Evolutionary conservation across 257 asterid genomes (phyloP).

Genomic region (Ilex asprella): DNA sequence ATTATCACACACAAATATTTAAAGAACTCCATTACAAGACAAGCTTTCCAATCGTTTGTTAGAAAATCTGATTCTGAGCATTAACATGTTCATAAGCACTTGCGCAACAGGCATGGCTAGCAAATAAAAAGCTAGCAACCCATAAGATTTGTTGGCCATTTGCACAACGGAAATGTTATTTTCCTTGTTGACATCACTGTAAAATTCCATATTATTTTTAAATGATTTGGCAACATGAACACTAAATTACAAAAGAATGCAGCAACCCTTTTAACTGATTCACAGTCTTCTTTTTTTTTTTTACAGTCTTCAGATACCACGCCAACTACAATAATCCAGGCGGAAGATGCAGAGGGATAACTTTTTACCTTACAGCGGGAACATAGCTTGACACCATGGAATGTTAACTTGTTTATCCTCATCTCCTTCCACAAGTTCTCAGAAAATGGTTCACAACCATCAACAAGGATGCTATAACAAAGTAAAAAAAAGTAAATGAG

Average conservation of each 20-base stretch:
- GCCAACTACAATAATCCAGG: not conserved
- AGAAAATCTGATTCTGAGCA: not conserved
- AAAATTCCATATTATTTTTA: too few relatives aligned
- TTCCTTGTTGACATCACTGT: too few relatives aligned
- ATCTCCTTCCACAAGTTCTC: constrained; percentile 64
- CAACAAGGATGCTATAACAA: constrained; percentile 46
- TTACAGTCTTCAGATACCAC: not conserved
- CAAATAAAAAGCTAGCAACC: not conserved
- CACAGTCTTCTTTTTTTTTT: too few relatives aligned
- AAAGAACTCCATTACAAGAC: too few relatives aligned
- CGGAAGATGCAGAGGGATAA: not conserved
- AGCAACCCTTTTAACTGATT: not conserved
- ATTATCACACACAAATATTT: too few relatives aligned
- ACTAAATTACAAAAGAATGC: not conserved
- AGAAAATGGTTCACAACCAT: constrained; percentile 58
- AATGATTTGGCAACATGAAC: too few relatives aligned
- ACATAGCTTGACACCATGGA: constrained; percentile 61
- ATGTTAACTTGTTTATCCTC: constrained; percentile 34
- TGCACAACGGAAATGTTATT: too few relatives aligned
- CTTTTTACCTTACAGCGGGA: constrained; percentile 55
- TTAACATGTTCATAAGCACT: not conserved
- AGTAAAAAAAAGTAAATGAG: not conserved
- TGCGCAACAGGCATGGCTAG: not conserved
- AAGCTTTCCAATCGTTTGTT: too few relatives aligned
- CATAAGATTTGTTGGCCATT: too few relatives aligned